Evolutionary conservation across 768 basidiomycete species (phyloP).

Genomic region (Leccinum uliginosum): DNA sequence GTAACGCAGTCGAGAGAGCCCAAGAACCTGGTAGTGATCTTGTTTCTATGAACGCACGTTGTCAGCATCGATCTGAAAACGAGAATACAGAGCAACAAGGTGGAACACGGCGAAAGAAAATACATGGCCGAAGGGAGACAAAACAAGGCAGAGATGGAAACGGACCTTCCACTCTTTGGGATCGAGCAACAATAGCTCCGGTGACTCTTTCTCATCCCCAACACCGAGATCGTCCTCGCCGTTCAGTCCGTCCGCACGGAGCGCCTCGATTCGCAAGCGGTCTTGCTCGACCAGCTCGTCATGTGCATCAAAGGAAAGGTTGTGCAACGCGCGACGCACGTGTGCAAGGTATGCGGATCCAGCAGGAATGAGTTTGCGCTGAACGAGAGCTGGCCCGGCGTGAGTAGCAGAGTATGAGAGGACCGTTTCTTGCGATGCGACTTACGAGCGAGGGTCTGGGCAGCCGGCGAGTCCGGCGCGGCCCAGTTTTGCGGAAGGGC

Average conservation of each 20-base stretch:
- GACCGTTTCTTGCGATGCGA: background rate
- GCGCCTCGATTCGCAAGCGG: slow-evolving; percentile 44
- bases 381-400: slow-evolving; percentile 26
- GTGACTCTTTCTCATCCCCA: slow-evolving; percentile 82
- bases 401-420: slow-evolving; percentile 3
- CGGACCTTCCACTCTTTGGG: slow-evolving; percentile 97
- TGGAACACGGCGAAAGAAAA: background rate
- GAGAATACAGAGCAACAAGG: background rate
- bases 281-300: slow-evolving; percentile 63
- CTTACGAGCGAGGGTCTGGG: slow-evolving; percentile 26
- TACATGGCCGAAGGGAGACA: background rate
- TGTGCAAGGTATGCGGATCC: slow-evolving; percentile 87
- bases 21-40: slow-evolving; percentile 97
- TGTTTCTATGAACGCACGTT: slow-evolving; percentile 62
- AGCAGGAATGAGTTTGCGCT: slow-evolving; percentile 67
- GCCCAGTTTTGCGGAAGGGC: slow-evolving; percentile 24
- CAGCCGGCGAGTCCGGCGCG: slow-evolving; percentile 11
- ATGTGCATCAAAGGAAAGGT: slow-evolving; percentile 78
- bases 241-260: slow-evolving; percentile 44
- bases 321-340: slow-evolving; percentile 68
- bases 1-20: slow-evolving; percentile 86
- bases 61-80: slow-evolving; percentile 9
- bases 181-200: slow-evolving; percentile 69
- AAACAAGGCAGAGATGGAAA: background rate
- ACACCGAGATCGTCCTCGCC: slow-evolving; percentile 86